phyloP scores from a whole-genome alignment of 2,329 filamentous ascomycete genomes.

The Scolecobasidium constrictum region DNA sequence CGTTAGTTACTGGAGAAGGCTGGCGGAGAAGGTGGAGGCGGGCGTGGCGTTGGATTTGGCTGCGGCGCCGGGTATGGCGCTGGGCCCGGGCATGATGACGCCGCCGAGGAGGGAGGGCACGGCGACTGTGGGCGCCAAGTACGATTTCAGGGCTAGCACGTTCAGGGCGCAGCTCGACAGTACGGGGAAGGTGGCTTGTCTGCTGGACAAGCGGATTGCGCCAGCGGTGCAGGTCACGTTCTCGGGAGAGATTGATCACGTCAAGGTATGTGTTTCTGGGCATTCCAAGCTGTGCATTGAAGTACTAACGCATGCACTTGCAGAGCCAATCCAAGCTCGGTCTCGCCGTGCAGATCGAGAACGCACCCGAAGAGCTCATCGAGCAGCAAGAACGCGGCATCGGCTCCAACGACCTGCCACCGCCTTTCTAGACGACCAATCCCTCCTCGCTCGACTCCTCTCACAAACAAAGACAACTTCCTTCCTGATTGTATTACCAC shows the following conservation, averaged over 20 bases:
- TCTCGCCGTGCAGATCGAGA: conserved; percentile 64
- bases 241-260: conserved; percentile 91
- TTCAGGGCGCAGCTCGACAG: conserved; percentile 96
- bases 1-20: conserved; percentile 83
- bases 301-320: conserved; percentile 17
- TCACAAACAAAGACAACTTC: background rate
- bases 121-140: conserved; percentile 89
- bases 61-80: conserved; percentile 50
- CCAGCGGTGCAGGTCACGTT: conserved; percentile 90
- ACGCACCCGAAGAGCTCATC: conserved; percentile 29
- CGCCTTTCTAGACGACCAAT: conserved; percentile 30
- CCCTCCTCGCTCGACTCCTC: background rate
- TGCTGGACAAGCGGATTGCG: conserved; percentile 92
- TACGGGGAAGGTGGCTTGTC: conserved; percentile 81
- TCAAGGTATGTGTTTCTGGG: conserved; percentile 56
- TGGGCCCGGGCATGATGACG: conserved; percentile 52
- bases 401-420: conserved; percentile 19
- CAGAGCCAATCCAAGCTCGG: conserved; percentile 94
- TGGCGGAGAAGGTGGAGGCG: conserved; percentile 92
- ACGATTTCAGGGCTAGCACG: conserved; percentile 91
- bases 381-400: conserved; percentile 25
- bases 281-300: conserved; percentile 3
- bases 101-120: conserved; percentile 74
- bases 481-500: conserved; percentile 1
- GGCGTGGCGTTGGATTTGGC: conserved; percentile 91